These are phyloP conservation scores for Uronychia setigera DNA, from an alignment of 73 alveolate genomes.

Conservation along the genomic window DNA sequence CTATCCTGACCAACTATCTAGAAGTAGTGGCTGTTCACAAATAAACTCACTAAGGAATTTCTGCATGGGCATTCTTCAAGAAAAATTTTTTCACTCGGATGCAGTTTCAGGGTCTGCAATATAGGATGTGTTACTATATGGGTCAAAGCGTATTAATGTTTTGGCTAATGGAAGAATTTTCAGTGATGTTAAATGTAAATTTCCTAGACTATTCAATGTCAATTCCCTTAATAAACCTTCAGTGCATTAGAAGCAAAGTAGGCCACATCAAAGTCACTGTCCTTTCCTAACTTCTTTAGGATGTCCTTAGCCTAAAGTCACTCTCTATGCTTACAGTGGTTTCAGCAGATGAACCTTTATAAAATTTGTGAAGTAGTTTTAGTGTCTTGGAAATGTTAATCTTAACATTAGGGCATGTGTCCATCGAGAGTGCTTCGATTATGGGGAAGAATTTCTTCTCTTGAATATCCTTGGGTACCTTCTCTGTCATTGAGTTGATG, in stretches of 20 bases:
- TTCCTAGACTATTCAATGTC: neutral
- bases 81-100: neutral
- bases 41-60: neutral
- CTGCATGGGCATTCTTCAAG: neutral
- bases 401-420: constrained; percentile 81
- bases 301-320: constrained; percentile 14
- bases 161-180: neutral
- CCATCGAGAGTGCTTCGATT: constrained; percentile 71
- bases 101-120: neutral
- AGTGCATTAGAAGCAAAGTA: constrained; percentile 51
- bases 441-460: constrained; percentile 53
- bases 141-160: neutral
- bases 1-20: neutral
- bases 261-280: constrained; percentile 62
- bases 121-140: neutral
- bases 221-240: neutral
- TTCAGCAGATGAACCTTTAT: constrained; percentile 27
- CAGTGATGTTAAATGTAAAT: neutral
- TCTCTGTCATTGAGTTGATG: constrained; percentile 18
- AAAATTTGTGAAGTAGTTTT: constrained; percentile 12
- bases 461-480: constrained; percentile 36
- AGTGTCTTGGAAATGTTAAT: constrained; percentile 68
- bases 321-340: neutral
- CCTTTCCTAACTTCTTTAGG: constrained; percentile 42
- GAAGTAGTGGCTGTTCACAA: neutral